phyloP scores from a whole-genome alignment of 768 basidiomycete species.

The Tricholoma terreum region DNA sequence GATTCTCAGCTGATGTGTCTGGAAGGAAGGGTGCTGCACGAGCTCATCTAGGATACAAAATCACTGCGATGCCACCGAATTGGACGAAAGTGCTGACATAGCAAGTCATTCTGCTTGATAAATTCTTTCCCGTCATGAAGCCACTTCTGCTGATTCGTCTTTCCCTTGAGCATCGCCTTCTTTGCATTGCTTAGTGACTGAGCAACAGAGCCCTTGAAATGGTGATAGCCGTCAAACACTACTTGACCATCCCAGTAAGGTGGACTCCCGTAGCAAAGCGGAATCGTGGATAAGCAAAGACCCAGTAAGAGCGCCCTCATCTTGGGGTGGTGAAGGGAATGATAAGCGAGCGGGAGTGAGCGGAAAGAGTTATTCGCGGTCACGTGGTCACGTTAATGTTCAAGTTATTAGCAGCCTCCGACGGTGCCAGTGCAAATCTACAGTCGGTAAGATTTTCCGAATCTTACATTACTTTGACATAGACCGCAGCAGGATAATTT shows the following conservation, averaged over 20 bases:
- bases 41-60: constrained; percentile 51
- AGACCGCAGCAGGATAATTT: too few relatives aligned
- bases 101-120: constrained; percentile 65
- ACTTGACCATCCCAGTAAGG: constrained; percentile 33
- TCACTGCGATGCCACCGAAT: neutral
- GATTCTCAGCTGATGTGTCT: constrained; percentile 54
- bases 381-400: too few relatives aligned
- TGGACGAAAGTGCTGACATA: constrained; percentile 48
- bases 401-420: too few relatives aligned
- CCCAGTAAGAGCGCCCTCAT: constrained; percentile 16
- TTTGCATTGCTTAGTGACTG: constrained; percentile 39
- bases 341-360: too few relatives aligned
- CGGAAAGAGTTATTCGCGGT: constrained; percentile 8
- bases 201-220: constrained; percentile 15
- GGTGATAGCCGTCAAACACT: constrained; percentile 33
- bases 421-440: too few relatives aligned
- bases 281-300: constrained; percentile 7
- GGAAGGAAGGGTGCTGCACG: constrained; percentile 50
- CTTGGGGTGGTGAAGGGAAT: too few relatives aligned
- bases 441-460: too few relatives aligned
- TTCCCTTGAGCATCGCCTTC: constrained; percentile 41
- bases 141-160: constrained; percentile 59
- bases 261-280: constrained; percentile 9
- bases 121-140: constrained; percentile 59
- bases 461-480: too few relatives aligned